Conservation (phyloP, 148 eudicot species). For the Diospyros lotus region DNA sequence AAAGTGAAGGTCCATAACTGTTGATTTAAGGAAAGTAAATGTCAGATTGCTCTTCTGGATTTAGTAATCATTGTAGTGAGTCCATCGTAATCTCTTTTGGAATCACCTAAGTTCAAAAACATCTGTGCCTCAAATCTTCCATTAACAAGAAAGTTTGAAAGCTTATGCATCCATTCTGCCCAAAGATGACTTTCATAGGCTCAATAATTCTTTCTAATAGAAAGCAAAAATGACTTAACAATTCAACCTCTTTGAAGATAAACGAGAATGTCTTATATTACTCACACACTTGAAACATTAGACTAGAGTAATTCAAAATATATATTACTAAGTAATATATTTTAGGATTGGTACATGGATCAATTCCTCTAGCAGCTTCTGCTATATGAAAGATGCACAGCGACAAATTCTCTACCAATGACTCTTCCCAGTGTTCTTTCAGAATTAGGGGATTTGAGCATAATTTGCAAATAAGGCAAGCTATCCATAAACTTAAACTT, state of each 20-base stretch:
- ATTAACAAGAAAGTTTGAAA: neutral
- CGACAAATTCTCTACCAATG: too few relatives aligned
- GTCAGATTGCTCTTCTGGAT: neutral
- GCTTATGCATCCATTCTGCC: neutral
- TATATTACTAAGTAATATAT: too few relatives aligned
- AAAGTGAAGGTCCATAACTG: neutral
- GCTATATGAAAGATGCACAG: too few relatives aligned
- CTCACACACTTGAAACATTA: too few relatives aligned
- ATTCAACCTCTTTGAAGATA: neutral
- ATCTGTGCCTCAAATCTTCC: neutral
- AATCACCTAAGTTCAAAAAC: neutral
- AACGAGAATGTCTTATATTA: too few relatives aligned
- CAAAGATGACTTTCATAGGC: neutral
- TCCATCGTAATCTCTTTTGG: neutral
- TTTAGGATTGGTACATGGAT: too few relatives aligned
- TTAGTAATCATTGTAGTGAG: neutral
- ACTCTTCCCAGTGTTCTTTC: too few relatives aligned
- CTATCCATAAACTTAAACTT: too few relatives aligned
- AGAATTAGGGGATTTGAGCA: too few relatives aligned
- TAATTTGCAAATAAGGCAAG: too few relatives aligned
- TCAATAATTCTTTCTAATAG: neutral
- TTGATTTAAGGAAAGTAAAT: neutral
- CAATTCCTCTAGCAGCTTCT: too few relatives aligned
- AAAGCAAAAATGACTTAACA: neutral
- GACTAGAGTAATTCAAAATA: too few relatives aligned